A percentile compares a stretch with the other conserved stretches of the same genome.
These are phyloP conservation scores for Chlamydomonas schloesseri DNA, from an alignment of 139 green algal species.

Conservation along the genomic window DNA sequence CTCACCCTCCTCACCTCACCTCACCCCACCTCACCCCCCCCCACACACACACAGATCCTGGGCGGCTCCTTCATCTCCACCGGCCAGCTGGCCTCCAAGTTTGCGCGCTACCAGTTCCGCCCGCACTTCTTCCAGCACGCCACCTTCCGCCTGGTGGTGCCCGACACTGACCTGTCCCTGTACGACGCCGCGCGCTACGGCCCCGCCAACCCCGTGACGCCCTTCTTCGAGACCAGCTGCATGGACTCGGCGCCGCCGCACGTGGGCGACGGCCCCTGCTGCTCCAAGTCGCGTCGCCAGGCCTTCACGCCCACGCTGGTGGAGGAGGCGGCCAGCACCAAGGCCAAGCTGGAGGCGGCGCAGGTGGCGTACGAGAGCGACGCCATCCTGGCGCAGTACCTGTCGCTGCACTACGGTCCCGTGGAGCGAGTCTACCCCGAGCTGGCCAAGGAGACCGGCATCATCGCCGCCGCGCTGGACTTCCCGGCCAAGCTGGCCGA, in stretches of 20 bases:
- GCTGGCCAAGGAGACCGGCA: constrained; percentile 18
- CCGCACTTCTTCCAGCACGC: constrained; percentile 87
- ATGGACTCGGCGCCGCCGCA: constrained; percentile 76
- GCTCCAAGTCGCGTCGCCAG: constrained; percentile 52
- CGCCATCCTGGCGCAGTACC: constrained; percentile 65
- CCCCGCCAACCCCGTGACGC: constrained; percentile 47
- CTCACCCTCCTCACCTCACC: neutral
- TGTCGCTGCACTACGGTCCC: constrained; percentile 67
- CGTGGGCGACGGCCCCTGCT: constrained; percentile 72
- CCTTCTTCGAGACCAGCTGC: constrained; percentile 74
- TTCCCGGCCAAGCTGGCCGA: constrained; percentile 60
- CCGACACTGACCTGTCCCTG: constrained; percentile 15
- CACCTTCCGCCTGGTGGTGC: constrained; percentile 67
- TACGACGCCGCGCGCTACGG: constrained; percentile 42
- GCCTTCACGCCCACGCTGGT: constrained; percentile 64
- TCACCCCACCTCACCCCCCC: neutral
- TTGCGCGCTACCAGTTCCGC: constrained; percentile 86
- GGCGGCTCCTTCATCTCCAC: constrained; percentile 85
- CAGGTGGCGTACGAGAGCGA: constrained; percentile 69
- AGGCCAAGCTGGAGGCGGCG: constrained; percentile 56
- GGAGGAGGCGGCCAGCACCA: constrained; percentile 48
- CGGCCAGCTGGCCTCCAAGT: constrained; percentile 79
- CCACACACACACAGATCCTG: constrained; percentile 66
- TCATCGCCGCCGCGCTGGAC: constrained; percentile 44
- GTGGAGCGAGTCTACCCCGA: constrained; percentile 49